Base-by-base conservation (phyloP, 2,329 filamentous ascomycete genomes). In the Colletotrichum lindemuthianum region DNA sequence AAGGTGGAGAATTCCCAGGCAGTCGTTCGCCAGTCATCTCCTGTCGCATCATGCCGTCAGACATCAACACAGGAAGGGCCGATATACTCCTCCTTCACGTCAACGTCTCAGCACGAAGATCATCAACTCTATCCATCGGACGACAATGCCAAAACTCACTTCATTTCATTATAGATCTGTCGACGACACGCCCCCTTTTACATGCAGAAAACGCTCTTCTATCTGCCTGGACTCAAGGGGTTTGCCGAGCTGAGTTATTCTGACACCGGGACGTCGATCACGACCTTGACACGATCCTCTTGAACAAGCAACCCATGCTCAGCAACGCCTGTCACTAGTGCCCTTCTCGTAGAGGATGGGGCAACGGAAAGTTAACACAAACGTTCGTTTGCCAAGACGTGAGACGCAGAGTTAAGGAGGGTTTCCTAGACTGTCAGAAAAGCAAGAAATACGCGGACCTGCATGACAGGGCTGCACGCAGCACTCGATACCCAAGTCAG, bases 251-350 rank as follows among this genome's bases (percentile, higher is more conserved):
- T 36, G n/a, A 40, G 51, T 40, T 52, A 39, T 52, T 49, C 63
- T 63, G 51, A 53, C 51, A 65, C 58, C 58, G 58, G 63, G 32
- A 61, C 24, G 58, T 56, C 63, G 51, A 65, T 53, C 45, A 48
- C 36, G 51, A 59, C 34, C 63, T 63, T 57, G 63, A 63, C 51
- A 57, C 47, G 59, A 24, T 40, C 13, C 41, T 11, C 12, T 40
- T 39, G 33, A 52, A 56, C 61, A 39, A 34, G 50, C 15, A 12
- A 65, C 40, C 61, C 61, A 56, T 65, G 61, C 36, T 50, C 16
- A 24, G 60, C 10, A 33, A 9, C 12, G 44, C 56, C 57, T 65
- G 50, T 55, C 61, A 65, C 37, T 45, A 65, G 41, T 57, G 45
- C 51, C 57, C 47, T 39, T 59, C 13, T 36, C 24, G 24, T 24